A percentile compares a stretch with the other conserved stretches of the same genome.
phyloP scores from a whole-genome alignment of 495 filamentous ascomycete genomes.

The Hypoxylon lienhwacheense region DNA sequence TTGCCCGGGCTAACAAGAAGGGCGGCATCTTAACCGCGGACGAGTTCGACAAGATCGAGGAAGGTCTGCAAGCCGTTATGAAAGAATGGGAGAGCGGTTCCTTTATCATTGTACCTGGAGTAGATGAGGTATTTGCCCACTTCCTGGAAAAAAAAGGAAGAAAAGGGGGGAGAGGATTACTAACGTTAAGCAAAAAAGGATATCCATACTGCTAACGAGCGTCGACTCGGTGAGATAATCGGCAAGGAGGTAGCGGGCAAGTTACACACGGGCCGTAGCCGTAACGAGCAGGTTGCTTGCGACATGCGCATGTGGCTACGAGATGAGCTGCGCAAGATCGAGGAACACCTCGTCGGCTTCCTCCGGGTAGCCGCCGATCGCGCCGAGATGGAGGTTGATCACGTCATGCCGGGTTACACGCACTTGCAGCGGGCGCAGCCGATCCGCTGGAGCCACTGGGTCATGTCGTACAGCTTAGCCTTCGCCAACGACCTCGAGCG shows the following conservation, averaged over 20 bases:
- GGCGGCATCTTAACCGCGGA: slow-evolving; percentile 70
- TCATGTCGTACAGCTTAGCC: slow-evolving; percentile 75
- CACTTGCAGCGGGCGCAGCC: slow-evolving; percentile 92
- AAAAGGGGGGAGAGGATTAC: neutral
- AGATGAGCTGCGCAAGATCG: slow-evolving; percentile 73
- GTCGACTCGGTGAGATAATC: slow-evolving; percentile 84
- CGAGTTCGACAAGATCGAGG: slow-evolving; percentile 77
- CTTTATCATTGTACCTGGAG: slow-evolving; percentile 62
- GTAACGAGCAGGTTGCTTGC: slow-evolving; percentile 93
- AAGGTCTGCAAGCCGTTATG: slow-evolving; percentile 69
- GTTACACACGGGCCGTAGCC: slow-evolving; percentile 86
- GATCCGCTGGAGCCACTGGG: slow-evolving; percentile 85
- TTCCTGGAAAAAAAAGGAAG: neutral
- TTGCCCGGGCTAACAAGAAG: slow-evolving; percentile 80
- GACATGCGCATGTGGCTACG: slow-evolving; percentile 94
- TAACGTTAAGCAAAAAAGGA: slow-evolving; percentile 26
- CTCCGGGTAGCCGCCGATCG: slow-evolving; percentile 70
- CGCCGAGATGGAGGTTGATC: slow-evolving; percentile 72
- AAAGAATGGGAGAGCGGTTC: slow-evolving; percentile 70
- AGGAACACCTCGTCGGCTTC: slow-evolving; percentile 67
- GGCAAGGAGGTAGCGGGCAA: slow-evolving; percentile 86
- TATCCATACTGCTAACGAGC: slow-evolving; percentile 94
- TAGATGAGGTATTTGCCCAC: slow-evolving; percentile 54
- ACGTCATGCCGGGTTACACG: slow-evolving; percentile 74
- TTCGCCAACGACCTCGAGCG: slow-evolving; percentile 80